Evolutionary conservation across 805 yeast genomes (phyloP).

Genomic region (Suhomyces prunicola): DNA sequence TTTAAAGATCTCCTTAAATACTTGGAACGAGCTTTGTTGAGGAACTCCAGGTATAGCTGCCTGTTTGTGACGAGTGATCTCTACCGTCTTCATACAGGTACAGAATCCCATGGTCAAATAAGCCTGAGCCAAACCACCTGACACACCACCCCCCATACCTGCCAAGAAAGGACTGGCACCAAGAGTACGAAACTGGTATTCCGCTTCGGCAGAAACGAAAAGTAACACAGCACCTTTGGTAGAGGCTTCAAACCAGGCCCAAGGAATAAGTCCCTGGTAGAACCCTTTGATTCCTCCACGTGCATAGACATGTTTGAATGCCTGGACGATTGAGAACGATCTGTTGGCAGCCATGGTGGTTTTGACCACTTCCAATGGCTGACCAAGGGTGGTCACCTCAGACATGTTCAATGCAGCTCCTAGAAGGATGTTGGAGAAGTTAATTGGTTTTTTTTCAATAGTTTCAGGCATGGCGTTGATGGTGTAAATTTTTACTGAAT

Average conservation of each 20-base stretch:
- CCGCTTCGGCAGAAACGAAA: slow-evolving; percentile 90
- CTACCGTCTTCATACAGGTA: slow-evolving; percentile 98
- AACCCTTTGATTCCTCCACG: slow-evolving; percentile 92
- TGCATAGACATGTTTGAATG: slow-evolving; percentile 77
- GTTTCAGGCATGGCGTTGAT: slow-evolving; percentile 14
- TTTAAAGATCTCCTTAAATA: slow-evolving; percentile 76
- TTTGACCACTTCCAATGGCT: slow-evolving; percentile 92
- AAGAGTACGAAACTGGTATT: slow-evolving; percentile 62
- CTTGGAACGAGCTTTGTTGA: slow-evolving; percentile 73
- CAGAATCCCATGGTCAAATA: slow-evolving; percentile 97
- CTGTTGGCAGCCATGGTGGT: slow-evolving; percentile 99
- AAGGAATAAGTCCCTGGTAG: slow-evolving; percentile 96
- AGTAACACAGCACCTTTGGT: slow-evolving; percentile 96
- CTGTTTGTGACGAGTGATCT: slow-evolving; percentile 88
- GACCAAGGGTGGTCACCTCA: slow-evolving; percentile 93
- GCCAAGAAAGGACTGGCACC: slow-evolving; percentile 69
- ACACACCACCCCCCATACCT: slow-evolving; percentile 94
- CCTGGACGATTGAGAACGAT: slow-evolving; percentile 59
- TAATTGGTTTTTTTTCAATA: slow-evolving; percentile 79
- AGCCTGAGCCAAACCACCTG: slow-evolving; percentile 96
- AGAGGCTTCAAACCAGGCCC: slow-evolving; percentile 99
- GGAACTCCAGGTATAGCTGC: slow-evolving; percentile 57
- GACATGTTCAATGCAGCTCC: slow-evolving; percentile 94
- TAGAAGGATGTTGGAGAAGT: slow-evolving; percentile 81
- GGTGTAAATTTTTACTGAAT: background rate